These are phyloP conservation scores for Pythium grandisporangium DNA, from an alignment of 352 stramenopile genomes.

Conservation along the genomic window DNA sequence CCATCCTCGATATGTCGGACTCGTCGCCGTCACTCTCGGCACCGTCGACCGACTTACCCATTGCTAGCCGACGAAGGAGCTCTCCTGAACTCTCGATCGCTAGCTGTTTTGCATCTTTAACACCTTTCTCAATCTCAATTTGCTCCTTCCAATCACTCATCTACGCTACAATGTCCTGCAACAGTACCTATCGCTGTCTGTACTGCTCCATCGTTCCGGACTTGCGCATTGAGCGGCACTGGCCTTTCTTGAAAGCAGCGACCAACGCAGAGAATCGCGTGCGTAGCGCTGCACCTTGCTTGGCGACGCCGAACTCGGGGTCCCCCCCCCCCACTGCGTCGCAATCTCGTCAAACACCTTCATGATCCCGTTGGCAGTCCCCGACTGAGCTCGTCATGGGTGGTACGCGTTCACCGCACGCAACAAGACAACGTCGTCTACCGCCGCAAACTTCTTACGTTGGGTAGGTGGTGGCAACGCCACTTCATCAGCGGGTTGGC, in stretches of 20 bases:
- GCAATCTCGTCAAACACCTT: conserved; percentile 3
- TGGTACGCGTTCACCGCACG: background rate
- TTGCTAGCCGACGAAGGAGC: too few relatives aligned
- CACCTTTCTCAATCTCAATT: background rate
- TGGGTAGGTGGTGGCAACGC: too few relatives aligned
- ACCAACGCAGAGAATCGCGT: conserved; percentile 1
- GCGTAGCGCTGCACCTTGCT: conserved; percentile 2
- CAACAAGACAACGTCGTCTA: conserved; percentile 1
- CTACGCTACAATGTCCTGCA: background rate
- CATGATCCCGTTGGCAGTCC: conserved; percentile 1
- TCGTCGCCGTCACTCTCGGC: too few relatives aligned
- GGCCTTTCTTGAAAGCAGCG: background rate
- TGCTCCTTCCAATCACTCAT: conserved; percentile 4
- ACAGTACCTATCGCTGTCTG: background rate
- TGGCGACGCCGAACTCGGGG: conserved; percentile 1
- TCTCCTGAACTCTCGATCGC: background rate
- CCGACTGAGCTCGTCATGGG: background rate
- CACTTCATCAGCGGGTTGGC: too few relatives aligned
- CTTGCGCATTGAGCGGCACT: conserved; percentile 1
- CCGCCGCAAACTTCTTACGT: too few relatives aligned
- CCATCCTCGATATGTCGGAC: too few relatives aligned
- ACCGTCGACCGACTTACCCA: too few relatives aligned
- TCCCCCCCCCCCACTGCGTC: background rate
- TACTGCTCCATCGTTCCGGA: background rate
- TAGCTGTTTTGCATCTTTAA: background rate